Base-by-base conservation (phyloP, 495 filamentous ascomycete genomes). In the Penicillium canescens region DNA sequence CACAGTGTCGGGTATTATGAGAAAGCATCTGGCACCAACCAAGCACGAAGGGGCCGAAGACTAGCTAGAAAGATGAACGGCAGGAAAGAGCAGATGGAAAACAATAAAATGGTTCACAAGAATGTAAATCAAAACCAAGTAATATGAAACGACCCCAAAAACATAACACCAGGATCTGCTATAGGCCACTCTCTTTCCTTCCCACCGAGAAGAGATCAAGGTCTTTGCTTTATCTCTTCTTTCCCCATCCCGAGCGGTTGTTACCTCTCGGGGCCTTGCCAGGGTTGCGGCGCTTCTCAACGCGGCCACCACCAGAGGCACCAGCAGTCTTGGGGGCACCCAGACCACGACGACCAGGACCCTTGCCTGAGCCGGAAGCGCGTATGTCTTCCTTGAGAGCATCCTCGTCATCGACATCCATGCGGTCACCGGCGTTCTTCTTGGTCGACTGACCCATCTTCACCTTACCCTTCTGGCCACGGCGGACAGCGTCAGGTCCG, bases 401-500 rank as follows among this genome's bases (percentile, higher is more conserved):
- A 13, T 68, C 62, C 6, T 72, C 68, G 5, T 85, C 85, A 61
- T 90, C 89, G 20, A 87, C 75, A 18, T 89, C 87, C 80, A 91
- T 91, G 41, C 84, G 87, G 26, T 80, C 80, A 37, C 72, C 73
- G 41, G 52, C 81, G 13, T 84, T 82, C 21, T 80, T 76, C 49
- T 80, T 81, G 47, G 80, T 78, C 23, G 80, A 73, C 60, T 82
- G 81, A 60, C 80, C 85, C 75, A 96, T 96, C 80, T 95, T 97
- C 51, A 98, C 71, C 71, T 89, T 86, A 16, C 94, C 92, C 48
- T 87, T 83, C 59, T 89, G 86, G 18, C 95, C 94, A 33, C 91
- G 81, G 51, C 85, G 84, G 33, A 89, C 85, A 2, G 86, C 88
- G 69, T 96, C 90, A 52, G 87, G 86, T 44, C 95, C 89, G 55